Conservation (phyloP, 1,284 basidiomycete genomes). For the Polyporus tsugae region DNA sequence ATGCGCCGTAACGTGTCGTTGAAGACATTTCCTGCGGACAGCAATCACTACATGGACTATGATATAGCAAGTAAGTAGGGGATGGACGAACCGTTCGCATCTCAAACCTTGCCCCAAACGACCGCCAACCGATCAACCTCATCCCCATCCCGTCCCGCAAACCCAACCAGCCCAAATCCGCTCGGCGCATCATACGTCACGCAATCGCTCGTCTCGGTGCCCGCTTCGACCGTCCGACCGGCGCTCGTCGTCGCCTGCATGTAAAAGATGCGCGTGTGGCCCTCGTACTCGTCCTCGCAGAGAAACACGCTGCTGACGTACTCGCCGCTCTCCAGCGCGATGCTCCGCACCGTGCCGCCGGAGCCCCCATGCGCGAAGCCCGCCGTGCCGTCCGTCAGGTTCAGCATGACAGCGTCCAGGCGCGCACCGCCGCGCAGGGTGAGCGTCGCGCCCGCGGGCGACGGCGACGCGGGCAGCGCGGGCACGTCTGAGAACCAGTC, state of each 20-base stretch:
- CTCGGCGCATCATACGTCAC: constrained; percentile 15
- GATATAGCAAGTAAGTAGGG: neutral
- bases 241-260: constrained; percentile 17
- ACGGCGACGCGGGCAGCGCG: constrained; percentile 16
- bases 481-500: constrained; percentile 23
- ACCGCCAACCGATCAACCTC: constrained; percentile 18
- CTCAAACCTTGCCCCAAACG: neutral
- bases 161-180: constrained; percentile 21
- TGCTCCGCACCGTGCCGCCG: constrained; percentile 12
- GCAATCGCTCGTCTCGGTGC: constrained; percentile 16
- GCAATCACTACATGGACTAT: neutral
- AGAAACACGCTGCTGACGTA: constrained; percentile 10
- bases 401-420: constrained; percentile 20
- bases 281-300: constrained; percentile 21
- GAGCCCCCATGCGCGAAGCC: constrained; percentile 21
- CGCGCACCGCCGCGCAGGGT: constrained; percentile 21
- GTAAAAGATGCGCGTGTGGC: constrained; percentile 26
- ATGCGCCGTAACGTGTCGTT: neutral
- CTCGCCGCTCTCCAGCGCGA: constrained; percentile 19
- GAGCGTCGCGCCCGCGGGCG: constrained; percentile 8
- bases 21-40: neutral
- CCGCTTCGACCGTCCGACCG: constrained; percentile 16
- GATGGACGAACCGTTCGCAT: neutral
- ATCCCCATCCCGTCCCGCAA: constrained; percentile 23
- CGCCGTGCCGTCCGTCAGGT: constrained; percentile 17